Evolutionary conservation across 1,284 basidiomycete species (phyloP), one percentile per base, ranked within the genome.

Genomic region (Puccinia triticina): DNA sequence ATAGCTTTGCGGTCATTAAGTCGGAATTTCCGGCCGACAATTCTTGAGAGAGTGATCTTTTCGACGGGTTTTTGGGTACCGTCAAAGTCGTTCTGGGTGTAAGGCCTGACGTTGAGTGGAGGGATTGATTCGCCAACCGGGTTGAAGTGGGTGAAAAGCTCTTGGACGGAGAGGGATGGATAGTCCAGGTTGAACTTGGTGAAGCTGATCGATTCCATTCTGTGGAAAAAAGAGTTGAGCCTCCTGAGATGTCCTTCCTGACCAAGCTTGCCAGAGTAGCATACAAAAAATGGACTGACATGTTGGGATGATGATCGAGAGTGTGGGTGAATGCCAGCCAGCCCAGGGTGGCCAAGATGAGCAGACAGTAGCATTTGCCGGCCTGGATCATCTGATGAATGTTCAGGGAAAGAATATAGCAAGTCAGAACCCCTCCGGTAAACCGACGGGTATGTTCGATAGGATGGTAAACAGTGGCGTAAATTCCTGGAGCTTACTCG

Each of bases 291-390:
- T 57, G 29, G 26, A 71, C 72, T 57, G 29, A 75, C 72, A 59
- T 53, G 72, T 57, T 55, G 3, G 46, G 55, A 23, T 53, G 72
- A 14, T 37, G 21, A 37, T 75, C 53, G 29, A 75, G 32, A 4
- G 72, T 75, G 7, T 75, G 29, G 14, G 72, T 34, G 55, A 75
- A 59, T 32, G n/a, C 5, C 48, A 75, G 26, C 72, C 72, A 75
- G 23, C 32, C 48, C 7, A 75, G 29, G 34, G 72, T 75, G 16
- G 72, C 72, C 37, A 75, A 23, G 37, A 75, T 26, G 11, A 75
- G 53, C 53, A 75, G 37, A 40, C 50, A 75, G 53, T 75, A 75
- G 26, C 72, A 75, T 26, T 75, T 75, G 0, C 50, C 72, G 10
- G 53, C 72, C 53, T 75, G 72, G 26, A 55, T 75, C 37, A 75